Conservation (phyloP, 2,329 filamentous ascomycete genomes). For the Colletotrichum sp. region DNA sequence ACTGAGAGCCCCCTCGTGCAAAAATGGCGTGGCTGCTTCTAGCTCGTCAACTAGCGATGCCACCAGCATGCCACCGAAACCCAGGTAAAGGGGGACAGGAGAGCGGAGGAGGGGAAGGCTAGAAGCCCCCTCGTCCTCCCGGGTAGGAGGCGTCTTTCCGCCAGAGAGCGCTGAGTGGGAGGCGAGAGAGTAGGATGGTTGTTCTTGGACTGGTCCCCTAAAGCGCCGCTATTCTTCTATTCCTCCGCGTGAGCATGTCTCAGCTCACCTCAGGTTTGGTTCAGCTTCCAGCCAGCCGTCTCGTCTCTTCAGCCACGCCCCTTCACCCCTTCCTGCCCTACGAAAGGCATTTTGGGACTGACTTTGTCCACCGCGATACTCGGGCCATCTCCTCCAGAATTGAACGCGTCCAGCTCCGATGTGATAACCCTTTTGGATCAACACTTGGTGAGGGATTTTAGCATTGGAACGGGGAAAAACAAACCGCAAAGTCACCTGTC, state of each 20-base stretch:
- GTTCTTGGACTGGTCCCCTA: neutral
- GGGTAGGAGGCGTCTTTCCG: neutral
- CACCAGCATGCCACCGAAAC: neutral
- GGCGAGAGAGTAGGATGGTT: neutral
- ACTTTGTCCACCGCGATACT: neutral
- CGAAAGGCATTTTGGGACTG: neutral
- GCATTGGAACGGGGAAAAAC: neutral
- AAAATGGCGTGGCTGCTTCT: neutral
- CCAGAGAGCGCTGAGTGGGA: neutral
- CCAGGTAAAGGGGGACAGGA: neutral
- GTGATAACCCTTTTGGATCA: neutral
- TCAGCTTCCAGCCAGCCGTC: conserved; percentile 2
- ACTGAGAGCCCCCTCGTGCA: neutral
- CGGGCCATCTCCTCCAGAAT: neutral
- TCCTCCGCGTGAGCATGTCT: conserved; percentile 8
- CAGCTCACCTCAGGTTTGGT: conserved; percentile 6
- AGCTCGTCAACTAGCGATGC: neutral
- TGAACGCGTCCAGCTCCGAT: neutral
- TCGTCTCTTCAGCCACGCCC: neutral
- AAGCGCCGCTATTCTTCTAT: neutral
- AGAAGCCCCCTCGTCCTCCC: neutral
- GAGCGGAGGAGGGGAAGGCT: neutral
- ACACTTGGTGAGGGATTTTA: neutral
- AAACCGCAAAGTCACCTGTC: neutral
- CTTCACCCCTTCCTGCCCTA: neutral